Conservation (phyloP, 305 asterid species). For the Fraxinus baroniana region DNA sequence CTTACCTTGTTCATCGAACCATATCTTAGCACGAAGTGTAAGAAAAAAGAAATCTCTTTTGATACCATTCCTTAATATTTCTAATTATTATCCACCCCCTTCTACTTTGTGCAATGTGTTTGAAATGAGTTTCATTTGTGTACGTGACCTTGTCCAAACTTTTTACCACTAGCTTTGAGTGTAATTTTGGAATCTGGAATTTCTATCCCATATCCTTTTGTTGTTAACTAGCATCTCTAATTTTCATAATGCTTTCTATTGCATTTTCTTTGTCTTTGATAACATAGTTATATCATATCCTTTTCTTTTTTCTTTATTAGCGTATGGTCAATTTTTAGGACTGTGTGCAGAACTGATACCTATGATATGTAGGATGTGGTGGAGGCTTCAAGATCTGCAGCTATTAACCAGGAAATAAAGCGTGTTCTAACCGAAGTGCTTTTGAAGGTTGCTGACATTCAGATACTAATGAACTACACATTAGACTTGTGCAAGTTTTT, state of each 20-base stretch:
- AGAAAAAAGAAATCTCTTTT: background rate
- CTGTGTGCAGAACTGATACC: slow-evolving; percentile 24
- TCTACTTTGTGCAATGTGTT: slow-evolving; percentile 3
- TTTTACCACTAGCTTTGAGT: background rate
- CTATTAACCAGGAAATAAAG: slow-evolving; percentile 89
- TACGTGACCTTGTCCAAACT: background rate
- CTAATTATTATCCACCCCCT: background rate
- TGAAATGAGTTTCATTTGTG: background rate
- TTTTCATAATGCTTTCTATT: background rate
- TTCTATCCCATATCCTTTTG: background rate
- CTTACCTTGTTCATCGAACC: background rate
- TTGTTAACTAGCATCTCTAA: background rate
- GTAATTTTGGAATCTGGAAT: background rate
- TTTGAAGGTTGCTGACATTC: slow-evolving; percentile 69
- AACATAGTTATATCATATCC: slow-evolving; percentile 11
- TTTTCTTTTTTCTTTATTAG: slow-evolving; percentile 11
- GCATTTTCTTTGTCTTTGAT: slow-evolving; percentile 1
- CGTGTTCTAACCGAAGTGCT: slow-evolving; percentile 94
- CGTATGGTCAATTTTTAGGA: slow-evolving; percentile 2
- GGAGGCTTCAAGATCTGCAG: slow-evolving; percentile 84
- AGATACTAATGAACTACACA: slow-evolving; percentile 23
- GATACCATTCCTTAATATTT: slow-evolving; percentile 8
- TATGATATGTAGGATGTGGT: slow-evolving; percentile 69
- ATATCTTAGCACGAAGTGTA: background rate
- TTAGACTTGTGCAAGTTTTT: slow-evolving; percentile 29